Conservation (phyloP, 2,329 filamentous ascomycete species). For the Phaeoacremonium minimum region DNA sequence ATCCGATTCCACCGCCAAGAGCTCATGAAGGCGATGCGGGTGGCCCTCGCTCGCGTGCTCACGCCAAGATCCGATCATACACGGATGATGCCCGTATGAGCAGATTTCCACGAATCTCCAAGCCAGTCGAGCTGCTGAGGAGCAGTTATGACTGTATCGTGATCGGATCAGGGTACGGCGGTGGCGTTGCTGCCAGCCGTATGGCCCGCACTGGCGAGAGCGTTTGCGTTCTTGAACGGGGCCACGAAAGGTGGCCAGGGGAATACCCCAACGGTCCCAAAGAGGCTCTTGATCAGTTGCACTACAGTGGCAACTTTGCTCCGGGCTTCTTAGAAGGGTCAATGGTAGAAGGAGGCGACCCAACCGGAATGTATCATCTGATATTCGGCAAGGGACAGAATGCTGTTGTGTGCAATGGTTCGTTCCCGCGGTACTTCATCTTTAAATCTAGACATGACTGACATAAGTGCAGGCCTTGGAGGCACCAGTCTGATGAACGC, state of each 20-base stretch:
- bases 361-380: conserved; percentile 60
- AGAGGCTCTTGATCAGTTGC: conserved; percentile 47
- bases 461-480: conserved; percentile 46
- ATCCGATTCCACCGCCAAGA: conserved; percentile 19
- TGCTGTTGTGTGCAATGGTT: conserved; percentile 55
- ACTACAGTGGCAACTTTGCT: conserved; percentile 50
- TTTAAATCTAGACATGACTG: conserved; percentile 4
- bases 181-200: conserved; percentile 59
- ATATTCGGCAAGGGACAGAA: conserved; percentile 61
- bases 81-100: conserved; percentile 17
- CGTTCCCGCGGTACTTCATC: conserved; percentile 9
- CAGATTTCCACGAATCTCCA: conserved; percentile 49
- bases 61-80: conserved; percentile 20
- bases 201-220: conserved; percentile 57
- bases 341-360: conserved; percentile 42
- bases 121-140: conserved; percentile 52
- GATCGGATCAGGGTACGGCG: conserved; percentile 67
- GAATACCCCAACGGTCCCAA: conserved; percentile 51
- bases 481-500: conserved; percentile 64
- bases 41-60: conserved; percentile 24
- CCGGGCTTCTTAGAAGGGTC: conserved; percentile 35
- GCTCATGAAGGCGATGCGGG: conserved; percentile 25
- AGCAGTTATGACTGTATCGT: conserved; percentile 61
- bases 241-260: conserved; percentile 62
- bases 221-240: conserved; percentile 62